These are phyloP conservation scores for Pyrenula massariospora DNA, from an alignment of 495 filamentous ascomycete genomes.

Conservation along the genomic window DNA sequence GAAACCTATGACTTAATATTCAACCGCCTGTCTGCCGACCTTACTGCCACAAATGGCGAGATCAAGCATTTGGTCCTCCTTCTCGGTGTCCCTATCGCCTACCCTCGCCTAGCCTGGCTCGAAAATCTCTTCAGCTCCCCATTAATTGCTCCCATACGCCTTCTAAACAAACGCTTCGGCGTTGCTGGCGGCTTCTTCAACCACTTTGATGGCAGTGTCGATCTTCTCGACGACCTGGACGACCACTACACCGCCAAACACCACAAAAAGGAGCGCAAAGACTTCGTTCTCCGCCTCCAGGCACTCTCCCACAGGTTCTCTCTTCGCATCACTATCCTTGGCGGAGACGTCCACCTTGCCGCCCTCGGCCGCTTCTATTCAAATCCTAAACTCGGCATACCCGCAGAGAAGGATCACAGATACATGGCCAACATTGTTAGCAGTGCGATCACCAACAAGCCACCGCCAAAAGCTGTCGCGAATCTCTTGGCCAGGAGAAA, in stretches of 20 bases:
- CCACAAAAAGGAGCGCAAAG: slow-evolving; percentile 78
- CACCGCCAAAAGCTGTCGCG: slow-evolving; percentile 78
- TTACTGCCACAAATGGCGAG: slow-evolving; percentile 44
- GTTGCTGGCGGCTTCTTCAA: slow-evolving; percentile 81
- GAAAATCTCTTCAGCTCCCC: slow-evolving; percentile 82
- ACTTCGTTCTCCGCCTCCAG: slow-evolving; percentile 64
- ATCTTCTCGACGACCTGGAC: slow-evolving; percentile 86
- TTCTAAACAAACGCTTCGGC: slow-evolving; percentile 85
- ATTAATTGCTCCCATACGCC: slow-evolving; percentile 70
- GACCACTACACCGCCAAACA: slow-evolving; percentile 90
- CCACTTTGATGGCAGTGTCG: slow-evolving; percentile 79
- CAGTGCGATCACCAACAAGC: slow-evolving; percentile 85
- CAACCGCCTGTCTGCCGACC: slow-evolving; percentile 49
- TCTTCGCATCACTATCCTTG: slow-evolving; percentile 72
- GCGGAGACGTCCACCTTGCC: slow-evolving; percentile 69
- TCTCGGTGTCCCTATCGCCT: slow-evolving; percentile 87
- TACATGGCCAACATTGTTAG: slow-evolving; percentile 69
- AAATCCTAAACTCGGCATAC: slow-evolving; percentile 48
- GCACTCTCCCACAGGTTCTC: slow-evolving; percentile 55
- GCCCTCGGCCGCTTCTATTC: slow-evolving; percentile 68
- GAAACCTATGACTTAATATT: slow-evolving; percentile 86
- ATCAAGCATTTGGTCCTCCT: slow-evolving; percentile 79
- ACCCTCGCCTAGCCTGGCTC: slow-evolving; percentile 87
- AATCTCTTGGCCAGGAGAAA: slow-evolving; percentile 77
- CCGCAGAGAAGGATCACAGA: slow-evolving; percentile 49